Percentiles rank a stretch among this genome's conserved stretches.
Conservation (phyloP, 169 alveolate species). For the Plasmodium vivax region DNA sequence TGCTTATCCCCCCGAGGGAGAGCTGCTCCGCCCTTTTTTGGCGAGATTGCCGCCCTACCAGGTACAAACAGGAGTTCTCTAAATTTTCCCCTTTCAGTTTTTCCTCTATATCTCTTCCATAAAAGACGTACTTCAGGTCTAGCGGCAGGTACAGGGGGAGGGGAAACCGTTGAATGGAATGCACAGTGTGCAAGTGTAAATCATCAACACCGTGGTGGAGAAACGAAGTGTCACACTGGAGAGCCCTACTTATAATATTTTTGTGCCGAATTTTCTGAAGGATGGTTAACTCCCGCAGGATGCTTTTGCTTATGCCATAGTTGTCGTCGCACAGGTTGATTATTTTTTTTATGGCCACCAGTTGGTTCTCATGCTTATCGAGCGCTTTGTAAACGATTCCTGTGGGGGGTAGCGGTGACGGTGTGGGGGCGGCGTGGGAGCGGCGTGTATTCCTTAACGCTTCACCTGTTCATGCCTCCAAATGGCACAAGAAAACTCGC, state of each 20-base stretch:
- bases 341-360: conserved; percentile 72
- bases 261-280: conserved; percentile 73
- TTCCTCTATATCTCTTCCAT: conserved; percentile 70
- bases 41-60: conserved; percentile 7
- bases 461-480: not conserved
- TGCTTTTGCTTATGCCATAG: conserved; percentile 69
- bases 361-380: conserved; percentile 37
- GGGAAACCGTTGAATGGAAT: not conserved
- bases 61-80: conserved; percentile 55
- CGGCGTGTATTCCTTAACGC: not conserved
- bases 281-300: conserved; percentile 57
- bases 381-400: conserved; percentile 68
- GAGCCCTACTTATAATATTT: conserved; percentile 36
- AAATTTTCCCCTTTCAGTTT: conserved; percentile 44
- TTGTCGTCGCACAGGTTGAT: conserved; percentile 35
- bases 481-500: not conserved
- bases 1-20: not conserved
- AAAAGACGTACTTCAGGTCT: conserved; percentile 49
- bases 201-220: not conserved
- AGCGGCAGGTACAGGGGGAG: not conserved
- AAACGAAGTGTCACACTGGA: not conserved
- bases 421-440: not conserved
- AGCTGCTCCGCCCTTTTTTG: not conserved
- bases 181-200: not conserved
- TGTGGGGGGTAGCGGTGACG: not conserved